Evolutionary conservation across 2,329 filamentous ascomycete species (phyloP).

Genomic region (Didymella pinodella): DNA sequence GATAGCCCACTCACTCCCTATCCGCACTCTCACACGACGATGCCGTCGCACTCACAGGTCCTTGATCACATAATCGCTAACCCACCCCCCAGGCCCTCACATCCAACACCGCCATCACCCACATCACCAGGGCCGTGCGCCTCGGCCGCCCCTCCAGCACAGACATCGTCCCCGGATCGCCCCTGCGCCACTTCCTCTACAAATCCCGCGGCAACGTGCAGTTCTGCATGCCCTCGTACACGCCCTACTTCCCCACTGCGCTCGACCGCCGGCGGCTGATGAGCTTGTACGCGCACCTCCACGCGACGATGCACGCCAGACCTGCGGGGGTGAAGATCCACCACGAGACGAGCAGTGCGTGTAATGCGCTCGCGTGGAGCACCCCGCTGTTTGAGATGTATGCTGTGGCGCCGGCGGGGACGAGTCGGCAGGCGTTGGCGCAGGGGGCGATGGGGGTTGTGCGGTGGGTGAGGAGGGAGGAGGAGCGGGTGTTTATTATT

Average conservation of each 20-base stretch:
- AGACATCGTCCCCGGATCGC: conserved; percentile 80
- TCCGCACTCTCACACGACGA: too few species aligned
- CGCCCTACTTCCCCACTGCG: conserved; percentile 69
- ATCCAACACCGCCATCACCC: conserved; percentile 75
- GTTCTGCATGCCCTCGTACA: conserved; percentile 87
- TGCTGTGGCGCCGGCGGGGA: conserved; percentile 82
- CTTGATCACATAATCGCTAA: neutral
- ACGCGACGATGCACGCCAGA: conserved; percentile 83
- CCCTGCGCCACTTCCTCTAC: conserved; percentile 91
- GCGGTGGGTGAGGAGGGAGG: conserved; percentile 89
- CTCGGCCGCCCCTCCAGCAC: conserved; percentile 74
- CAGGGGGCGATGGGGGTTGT: conserved; percentile 88
- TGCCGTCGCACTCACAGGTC: too few species aligned
- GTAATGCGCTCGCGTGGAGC: conserved; percentile 85
- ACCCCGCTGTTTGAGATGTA: conserved; percentile 94
- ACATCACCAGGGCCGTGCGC: conserved; percentile 75
- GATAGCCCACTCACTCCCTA: neutral
- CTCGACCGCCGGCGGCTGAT: conserved; percentile 70
- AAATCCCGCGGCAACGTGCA: conserved; percentile 95
- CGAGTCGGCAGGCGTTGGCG: conserved; percentile 70
- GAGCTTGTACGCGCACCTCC: conserved; percentile 83
- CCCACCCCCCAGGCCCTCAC: conserved; percentile 67
- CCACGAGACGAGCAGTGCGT: conserved; percentile 74
- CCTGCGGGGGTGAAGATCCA: conserved; percentile 86
- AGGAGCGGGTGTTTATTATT: conserved; percentile 95